Conservation (phyloP, 495 filamentous ascomycete genomes). For the Aspergillus ostianus region DNA sequence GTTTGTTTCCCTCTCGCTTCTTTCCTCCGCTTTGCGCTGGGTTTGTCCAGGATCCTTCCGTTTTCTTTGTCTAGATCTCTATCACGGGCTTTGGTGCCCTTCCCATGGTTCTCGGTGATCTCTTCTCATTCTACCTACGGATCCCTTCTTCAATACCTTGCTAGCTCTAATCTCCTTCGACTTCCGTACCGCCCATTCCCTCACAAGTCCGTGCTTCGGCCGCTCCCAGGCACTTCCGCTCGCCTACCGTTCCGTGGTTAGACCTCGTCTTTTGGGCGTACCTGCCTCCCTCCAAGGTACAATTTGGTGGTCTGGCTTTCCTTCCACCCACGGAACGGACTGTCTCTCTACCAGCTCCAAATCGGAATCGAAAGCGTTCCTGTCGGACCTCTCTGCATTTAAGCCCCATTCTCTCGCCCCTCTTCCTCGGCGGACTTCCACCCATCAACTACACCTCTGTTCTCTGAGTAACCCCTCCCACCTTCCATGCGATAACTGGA, state of each 20-base stretch:
- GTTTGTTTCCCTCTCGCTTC: not conserved
- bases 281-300: not conserved
- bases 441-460: too few relatives aligned
- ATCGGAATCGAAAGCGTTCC: too few relatives aligned
- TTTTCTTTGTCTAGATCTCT: not conserved
- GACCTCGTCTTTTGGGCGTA: not conserved
- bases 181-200: too few relatives aligned
- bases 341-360: not conserved
- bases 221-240: not conserved
- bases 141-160: not conserved
- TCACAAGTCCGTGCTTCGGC: not conserved
- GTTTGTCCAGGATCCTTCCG: not conserved
- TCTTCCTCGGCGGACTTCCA: too few relatives aligned
- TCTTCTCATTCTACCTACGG: not conserved
- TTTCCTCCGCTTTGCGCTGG: not conserved
- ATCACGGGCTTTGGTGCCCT: not conserved
- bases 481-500: too few relatives aligned
- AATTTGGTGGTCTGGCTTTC: not conserved
- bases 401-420: too few relatives aligned
- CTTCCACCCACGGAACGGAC: not conserved
- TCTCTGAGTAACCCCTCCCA: too few relatives aligned
- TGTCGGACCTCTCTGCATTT: too few relatives aligned
- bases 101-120: not conserved
- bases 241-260: not conserved
- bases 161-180: not conserved